Percentiles rank a stretch among this genome's conserved stretches.
Conservation (phyloP, 768 basidiomycete genomes). For the Mycena albidolilacea region DNA sequence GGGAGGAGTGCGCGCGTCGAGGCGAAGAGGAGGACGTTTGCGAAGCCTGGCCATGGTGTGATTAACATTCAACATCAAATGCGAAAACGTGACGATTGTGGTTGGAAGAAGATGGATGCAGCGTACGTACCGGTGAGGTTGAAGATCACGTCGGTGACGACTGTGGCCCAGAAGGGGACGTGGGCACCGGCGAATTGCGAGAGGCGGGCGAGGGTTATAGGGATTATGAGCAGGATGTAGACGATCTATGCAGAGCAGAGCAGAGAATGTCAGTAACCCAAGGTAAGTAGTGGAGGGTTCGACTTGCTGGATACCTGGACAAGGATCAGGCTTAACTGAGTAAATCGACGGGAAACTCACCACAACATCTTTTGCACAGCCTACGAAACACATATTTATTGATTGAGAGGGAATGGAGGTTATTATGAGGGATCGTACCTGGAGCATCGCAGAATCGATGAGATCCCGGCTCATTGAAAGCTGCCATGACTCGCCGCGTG, state of each 20-base stretch:
- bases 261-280: neutral
- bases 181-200: conserved; percentile 43
- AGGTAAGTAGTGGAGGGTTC: neutral
- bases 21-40: conserved; percentile 44
- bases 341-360: conserved; percentile 30
- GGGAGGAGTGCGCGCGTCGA: conserved; percentile 39
- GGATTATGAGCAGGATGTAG: conserved; percentile 48
- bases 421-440: conserved; percentile 14
- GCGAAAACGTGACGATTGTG: too few species aligned
- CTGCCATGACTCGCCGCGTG: conserved; percentile 42
- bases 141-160: conserved; percentile 45
- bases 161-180: conserved; percentile 45
- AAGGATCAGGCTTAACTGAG: neutral
- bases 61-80: neutral
- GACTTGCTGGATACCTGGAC: conserved; percentile 38
- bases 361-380: conserved; percentile 44
- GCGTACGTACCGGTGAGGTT: conserved; percentile 48
- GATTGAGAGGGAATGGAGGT: too few species aligned
- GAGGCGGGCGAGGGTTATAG: conserved; percentile 49
- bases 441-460: conserved; percentile 44
- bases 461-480: conserved; percentile 42
- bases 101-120: neutral
- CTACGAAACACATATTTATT: neutral
- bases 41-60: conserved; percentile 32
- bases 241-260: conserved; percentile 39